Percentiles rank a stretch among this genome's conserved stretches.
These are phyloP conservation scores for Saccharomyces hybrid DNA, from an alignment of 1,139 yeast species.

Conservation along the genomic window DNA sequence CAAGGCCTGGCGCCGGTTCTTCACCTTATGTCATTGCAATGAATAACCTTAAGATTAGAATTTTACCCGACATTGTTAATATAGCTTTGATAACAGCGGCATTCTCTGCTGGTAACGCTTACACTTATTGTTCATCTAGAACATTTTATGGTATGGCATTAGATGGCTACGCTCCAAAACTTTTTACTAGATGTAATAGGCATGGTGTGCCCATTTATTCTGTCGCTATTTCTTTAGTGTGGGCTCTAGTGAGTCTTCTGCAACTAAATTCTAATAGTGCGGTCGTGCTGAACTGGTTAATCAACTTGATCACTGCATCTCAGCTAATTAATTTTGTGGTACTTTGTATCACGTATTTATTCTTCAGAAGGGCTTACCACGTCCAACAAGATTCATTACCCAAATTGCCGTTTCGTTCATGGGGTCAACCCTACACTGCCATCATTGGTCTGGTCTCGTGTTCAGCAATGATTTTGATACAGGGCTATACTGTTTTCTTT, in stretches of 20 bases:
- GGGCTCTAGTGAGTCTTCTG: slow-evolving; percentile 39
- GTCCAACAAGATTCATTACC: slow-evolving; percentile 52
- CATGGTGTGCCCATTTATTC: slow-evolving; percentile 45
- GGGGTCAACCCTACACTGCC: slow-evolving; percentile 52
- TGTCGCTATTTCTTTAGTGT: slow-evolving; percentile 40
- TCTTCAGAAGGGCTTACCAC: slow-evolving; percentile 55
- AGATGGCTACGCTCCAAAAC: slow-evolving; percentile 54
- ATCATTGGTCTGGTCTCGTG: slow-evolving; percentile 44
- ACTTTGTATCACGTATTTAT: slow-evolving; percentile 55
- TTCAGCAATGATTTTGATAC: slow-evolving; percentile 49
- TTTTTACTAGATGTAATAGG: slow-evolving; percentile 43
- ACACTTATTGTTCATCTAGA: slow-evolving; percentile 56
- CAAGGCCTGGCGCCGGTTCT: slow-evolving; percentile 53
- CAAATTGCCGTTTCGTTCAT: slow-evolving; percentile 48
- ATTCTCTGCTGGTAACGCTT: slow-evolving; percentile 68
- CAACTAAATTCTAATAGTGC: slow-evolving; percentile 56
- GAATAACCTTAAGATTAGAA: slow-evolving; percentile 44
- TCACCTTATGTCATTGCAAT: slow-evolving; percentile 62
- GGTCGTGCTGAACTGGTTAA: slow-evolving; percentile 69
- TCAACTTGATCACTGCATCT: slow-evolving; percentile 70
- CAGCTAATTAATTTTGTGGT: slow-evolving; percentile 66
- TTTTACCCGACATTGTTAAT: slow-evolving; percentile 58
- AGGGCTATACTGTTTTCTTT: slow-evolving; percentile 62
- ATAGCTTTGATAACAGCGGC: slow-evolving; percentile 55
- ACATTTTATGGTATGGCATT: slow-evolving; percentile 56